These are phyloP conservation scores for Lichtheimia corymbifera DNA, from an alignment of 371 early-diverging fungal species.

Conservation along the genomic window DNA sequence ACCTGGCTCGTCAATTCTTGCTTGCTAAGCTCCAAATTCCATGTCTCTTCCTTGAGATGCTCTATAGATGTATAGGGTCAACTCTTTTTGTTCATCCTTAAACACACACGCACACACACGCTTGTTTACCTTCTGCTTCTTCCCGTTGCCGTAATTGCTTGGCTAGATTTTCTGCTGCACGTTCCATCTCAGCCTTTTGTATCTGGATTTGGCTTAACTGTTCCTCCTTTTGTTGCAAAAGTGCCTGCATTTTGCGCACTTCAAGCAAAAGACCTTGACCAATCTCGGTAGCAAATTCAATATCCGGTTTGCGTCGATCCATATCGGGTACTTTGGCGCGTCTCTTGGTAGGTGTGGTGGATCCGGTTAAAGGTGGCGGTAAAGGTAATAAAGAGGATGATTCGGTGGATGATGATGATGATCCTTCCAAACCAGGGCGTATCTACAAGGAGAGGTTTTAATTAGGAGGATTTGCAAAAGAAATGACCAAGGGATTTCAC, in stretches of 20 bases:
- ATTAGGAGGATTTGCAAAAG: too few species aligned
- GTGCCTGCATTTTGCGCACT: slow-evolving; percentile 48
- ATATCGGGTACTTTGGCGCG: slow-evolving; percentile 36
- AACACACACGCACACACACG: too few species aligned
- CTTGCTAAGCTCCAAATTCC: slow-evolving; percentile 63
- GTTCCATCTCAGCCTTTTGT: slow-evolving; percentile 59
- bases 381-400: slow-evolving; percentile 23
- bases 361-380: slow-evolving; percentile 38
- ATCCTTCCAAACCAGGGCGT: not conserved
- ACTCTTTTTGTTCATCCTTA: not conserved
- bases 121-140: slow-evolving; percentile 56
- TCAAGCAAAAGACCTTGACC: slow-evolving; percentile 55
- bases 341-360: slow-evolving; percentile 42
- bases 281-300: slow-evolving; percentile 56
- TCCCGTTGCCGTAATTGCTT: slow-evolving; percentile 53
- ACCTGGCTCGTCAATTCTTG: slow-evolving; percentile 58
- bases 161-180: slow-evolving; percentile 55
- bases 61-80: slow-evolving; percentile 29
- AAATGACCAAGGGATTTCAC: too few species aligned
- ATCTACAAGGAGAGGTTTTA: not conserved
- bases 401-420: not conserved
- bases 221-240: slow-evolving; percentile 63
- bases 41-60: slow-evolving; percentile 59
- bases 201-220: slow-evolving; percentile 61
- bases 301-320: slow-evolving; percentile 50